Percentiles rank a stretch among this genome's conserved stretches.
Conservation (phyloP, 202 grass and related monocot species). For the Setaria italica region DNA sequence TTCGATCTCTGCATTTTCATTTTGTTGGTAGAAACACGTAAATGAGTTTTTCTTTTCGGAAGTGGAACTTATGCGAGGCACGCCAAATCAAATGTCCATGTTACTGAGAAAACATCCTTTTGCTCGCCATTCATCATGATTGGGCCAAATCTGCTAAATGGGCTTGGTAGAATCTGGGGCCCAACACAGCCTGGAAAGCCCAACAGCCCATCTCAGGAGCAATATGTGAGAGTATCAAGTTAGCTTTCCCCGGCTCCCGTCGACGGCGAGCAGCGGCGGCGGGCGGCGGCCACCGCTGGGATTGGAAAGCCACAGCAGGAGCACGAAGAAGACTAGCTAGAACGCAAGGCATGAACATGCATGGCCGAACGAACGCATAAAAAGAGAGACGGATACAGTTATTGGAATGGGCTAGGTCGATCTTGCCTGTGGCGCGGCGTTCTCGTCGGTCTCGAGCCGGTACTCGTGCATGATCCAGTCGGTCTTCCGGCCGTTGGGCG, state of each 20-base stretch:
- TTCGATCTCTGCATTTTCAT: no score
- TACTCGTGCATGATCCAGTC: constrained; percentile 94
- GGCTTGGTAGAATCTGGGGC: background rate
- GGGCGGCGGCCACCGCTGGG: no score
- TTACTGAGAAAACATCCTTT: background rate
- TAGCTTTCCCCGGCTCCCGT: background rate
- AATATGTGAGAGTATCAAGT: background rate
- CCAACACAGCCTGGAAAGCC: background rate
- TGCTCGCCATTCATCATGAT: no score
- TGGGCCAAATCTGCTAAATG: background rate
- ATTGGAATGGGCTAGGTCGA: background rate
- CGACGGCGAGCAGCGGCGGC: background rate
- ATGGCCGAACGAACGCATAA: background rate
- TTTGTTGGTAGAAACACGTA: no score
- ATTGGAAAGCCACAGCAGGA: background rate
- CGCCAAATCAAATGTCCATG: no score
- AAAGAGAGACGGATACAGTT: background rate
- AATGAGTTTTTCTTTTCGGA: no score
- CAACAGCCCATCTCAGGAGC: background rate
- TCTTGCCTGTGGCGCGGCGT: constrained; percentile 59
- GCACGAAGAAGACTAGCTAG: background rate
- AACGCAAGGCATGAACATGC: background rate
- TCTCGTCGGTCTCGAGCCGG: constrained; percentile 66
- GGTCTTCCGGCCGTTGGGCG: constrained; percentile 74
- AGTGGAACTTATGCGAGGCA: no score